Evolutionary conservation across 2,329 filamentous ascomycete species (phyloP), one percentile per base, ranked within the genome.

Genomic region (Aspergillus hiratsukae): DNA sequence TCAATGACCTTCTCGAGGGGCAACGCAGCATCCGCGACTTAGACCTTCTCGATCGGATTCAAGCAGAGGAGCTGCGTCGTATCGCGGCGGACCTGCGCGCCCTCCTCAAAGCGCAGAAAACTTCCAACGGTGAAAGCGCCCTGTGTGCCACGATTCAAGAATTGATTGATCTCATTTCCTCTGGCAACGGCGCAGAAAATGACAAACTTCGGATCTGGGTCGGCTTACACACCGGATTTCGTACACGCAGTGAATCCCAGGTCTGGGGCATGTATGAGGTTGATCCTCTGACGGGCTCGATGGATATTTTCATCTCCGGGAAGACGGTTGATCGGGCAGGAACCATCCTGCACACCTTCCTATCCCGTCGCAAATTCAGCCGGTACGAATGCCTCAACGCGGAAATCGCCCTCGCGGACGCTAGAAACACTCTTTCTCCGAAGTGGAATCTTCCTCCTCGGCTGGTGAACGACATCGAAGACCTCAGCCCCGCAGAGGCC

Each of bases 261-360:
- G 56, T 64, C 35, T 66, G 57, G 58, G 65, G 62, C 4, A 48
- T 66, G 48, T 62, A 60, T 29, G 55, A 67, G 4, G 46, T 51
- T 7, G 52, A 61, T n/a, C 31, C 49, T 0, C 23, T 23, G 8
- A 23, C 52, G 3, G 55, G 59, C 5, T 57, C 55, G 14, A 49
- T 67, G 6, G 61, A 68, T 35, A 67, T 69, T 49, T 76, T 68
- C 52, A 60, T 75, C 19, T 75, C 74, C 1, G 63, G 66, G 10
- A 72, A 72, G 49, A 64, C 66, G 4, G 60, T 64, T 14, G 72
- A 74, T 55, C 59, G 72, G 17, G 54, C 65, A 7, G 64, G 69
- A 4, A 66, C 71, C 9, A 56, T 75, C 10, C 52, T 76, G 8
- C 73, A 76, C 56, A 73, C 73, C 1, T 76, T 68, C 55, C 64